Conservation (phyloP, 225 moss, liverwort and hornwort genomes). For the Anthoceros angustus region DNA sequence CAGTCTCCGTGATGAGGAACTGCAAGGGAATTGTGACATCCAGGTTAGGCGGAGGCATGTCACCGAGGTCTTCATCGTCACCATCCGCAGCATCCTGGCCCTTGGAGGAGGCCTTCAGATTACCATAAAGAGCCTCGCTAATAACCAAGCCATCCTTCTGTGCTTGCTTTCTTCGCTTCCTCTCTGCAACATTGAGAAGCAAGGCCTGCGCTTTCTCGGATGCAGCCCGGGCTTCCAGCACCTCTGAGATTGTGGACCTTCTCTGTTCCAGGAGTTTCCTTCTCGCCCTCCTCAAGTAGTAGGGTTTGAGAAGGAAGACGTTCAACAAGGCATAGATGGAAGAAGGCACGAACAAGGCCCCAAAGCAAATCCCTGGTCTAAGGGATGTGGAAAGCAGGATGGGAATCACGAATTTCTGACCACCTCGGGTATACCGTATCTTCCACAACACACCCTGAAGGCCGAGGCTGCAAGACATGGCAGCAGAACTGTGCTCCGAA, state of each 20-base stretch:
- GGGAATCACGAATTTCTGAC: constrained; percentile 92
- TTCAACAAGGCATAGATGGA: constrained; percentile 63
- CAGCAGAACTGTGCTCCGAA: constrained; percentile 90
- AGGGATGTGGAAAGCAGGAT: constrained; percentile 76
- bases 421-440: constrained; percentile 80
- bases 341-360: constrained; percentile 69
- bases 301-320: constrained; percentile 80
- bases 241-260: constrained; percentile 61
- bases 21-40: constrained; percentile 88
- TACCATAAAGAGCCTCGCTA: constrained; percentile 67
- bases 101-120: constrained; percentile 30
- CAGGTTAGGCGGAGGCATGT: constrained; percentile 72
- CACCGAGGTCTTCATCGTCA: constrained; percentile 44
- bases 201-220: constrained; percentile 67
- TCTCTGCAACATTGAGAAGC: constrained; percentile 65
- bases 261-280: constrained; percentile 79
- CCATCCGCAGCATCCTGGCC: constrained; percentile 16
- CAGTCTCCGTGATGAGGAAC: constrained; percentile 83
- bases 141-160: constrained; percentile 76
- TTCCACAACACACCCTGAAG: constrained; percentile 92
- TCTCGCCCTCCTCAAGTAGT: constrained; percentile 51
- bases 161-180: constrained; percentile 86
- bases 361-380: constrained; percentile 64
- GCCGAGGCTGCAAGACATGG: constrained; percentile 77
- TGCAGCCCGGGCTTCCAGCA: constrained; percentile 68